Conservation (phyloP, 2,329 filamentous ascomycete species). For the Plenodomus lindquistii region DNA sequence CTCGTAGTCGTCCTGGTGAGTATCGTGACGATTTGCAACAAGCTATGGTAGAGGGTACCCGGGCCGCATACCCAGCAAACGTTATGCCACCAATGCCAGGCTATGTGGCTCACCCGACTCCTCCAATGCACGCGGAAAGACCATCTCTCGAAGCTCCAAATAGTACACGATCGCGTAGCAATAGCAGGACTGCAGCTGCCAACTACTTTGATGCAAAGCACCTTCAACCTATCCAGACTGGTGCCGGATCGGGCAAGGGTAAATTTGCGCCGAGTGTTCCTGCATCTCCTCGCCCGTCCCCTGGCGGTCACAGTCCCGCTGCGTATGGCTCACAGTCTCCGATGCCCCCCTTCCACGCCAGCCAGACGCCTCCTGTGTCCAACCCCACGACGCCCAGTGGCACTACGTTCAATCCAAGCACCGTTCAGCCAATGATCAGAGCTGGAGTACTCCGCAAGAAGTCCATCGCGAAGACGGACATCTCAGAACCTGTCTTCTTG, state of each 20-base stretch:
- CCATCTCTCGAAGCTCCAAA: conserved; percentile 32
- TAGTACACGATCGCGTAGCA: conserved; percentile 41
- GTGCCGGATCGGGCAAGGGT: conserved; percentile 20
- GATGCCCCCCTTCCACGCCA: conserved; percentile 54
- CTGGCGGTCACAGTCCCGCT: conserved; percentile 40
- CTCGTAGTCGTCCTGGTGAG: conserved; percentile 55
- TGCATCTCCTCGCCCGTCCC: conserved; percentile 43
- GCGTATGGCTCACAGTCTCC: conserved; percentile 45
- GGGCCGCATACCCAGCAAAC: conserved; percentile 37
- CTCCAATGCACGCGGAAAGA: conserved; percentile 31
- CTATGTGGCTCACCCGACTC: conserved; percentile 35
- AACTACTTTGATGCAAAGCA: conserved; percentile 44
- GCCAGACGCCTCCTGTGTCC: conserved; percentile 58
- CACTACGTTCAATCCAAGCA: conserved; percentile 36
- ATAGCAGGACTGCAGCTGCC: conserved; percentile 39
- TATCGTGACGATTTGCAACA: conserved; percentile 58
- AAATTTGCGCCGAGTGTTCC: conserved; percentile 38
- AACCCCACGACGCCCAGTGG: conserved; percentile 49
- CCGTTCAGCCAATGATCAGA: conserved; percentile 31
- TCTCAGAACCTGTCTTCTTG: conserved; percentile 62
- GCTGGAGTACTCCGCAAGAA: conserved; percentile 55
- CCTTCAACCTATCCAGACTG: conserved; percentile 43
- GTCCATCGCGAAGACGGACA: conserved; percentile 62
- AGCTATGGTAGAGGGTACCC: conserved; percentile 53
- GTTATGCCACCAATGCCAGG: conserved; percentile 39